phyloP scores from a whole-genome alignment of 306 rosid genomes.

The Acacia acuminata region DNA sequence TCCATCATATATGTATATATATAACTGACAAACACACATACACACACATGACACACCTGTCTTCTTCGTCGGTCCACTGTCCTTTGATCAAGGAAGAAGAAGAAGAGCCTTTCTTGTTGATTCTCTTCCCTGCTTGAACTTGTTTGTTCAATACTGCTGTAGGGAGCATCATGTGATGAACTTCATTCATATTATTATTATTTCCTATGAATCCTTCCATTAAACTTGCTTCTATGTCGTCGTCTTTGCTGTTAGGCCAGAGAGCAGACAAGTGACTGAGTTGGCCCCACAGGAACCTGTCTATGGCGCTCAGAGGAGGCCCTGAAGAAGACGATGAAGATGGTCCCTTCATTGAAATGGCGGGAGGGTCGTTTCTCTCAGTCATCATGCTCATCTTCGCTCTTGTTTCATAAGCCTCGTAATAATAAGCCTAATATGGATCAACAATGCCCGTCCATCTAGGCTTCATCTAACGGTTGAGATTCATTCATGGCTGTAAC shows the following conservation, averaged over 20 bases:
- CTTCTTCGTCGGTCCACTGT: constrained; percentile 88
- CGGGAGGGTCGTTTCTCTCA: background rate
- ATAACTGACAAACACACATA: no score
- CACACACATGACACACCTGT: background rate
- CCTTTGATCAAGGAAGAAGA: constrained; percentile 64
- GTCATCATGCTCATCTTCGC: background rate
- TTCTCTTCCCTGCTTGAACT: constrained; percentile 37
- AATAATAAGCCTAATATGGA: constrained; percentile 38
- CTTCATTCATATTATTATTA: constrained; percentile 28
- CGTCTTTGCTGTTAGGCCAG: background rate
- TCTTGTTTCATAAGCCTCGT: constrained; percentile 40
- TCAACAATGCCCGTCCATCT: constrained; percentile 39
- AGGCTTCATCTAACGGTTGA: constrained; percentile 44
- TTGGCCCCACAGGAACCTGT: constrained; percentile 58
- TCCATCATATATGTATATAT: no score
- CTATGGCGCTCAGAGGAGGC: constrained; percentile 69
- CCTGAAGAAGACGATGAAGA: constrained; percentile 23
- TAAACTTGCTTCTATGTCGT: background rate
- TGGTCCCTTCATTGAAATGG: background rate
- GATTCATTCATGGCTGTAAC: constrained; percentile 50
- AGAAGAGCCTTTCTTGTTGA: constrained; percentile 41
- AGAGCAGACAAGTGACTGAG: constrained; percentile 24
- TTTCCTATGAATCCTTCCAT: constrained; percentile 29
- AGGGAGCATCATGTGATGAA: background rate
- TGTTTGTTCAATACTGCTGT: background rate